Percentiles rank a stretch among this genome's conserved stretches.
Evolutionary conservation across 345 rosid species (phyloP).

Genomic region (Eucalyptus leucophloia): DNA sequence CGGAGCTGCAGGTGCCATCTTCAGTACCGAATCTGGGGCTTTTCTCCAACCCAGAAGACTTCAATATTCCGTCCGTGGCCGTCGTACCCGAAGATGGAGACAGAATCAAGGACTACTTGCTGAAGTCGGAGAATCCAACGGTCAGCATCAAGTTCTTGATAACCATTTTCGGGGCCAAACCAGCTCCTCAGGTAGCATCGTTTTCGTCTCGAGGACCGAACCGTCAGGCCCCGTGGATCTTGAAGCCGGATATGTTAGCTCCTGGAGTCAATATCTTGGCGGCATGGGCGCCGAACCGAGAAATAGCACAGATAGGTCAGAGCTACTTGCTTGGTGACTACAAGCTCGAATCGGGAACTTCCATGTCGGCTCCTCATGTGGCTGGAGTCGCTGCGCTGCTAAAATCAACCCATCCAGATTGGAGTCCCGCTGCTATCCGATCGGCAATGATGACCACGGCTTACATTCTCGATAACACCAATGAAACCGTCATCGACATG

Average conservation of each 20-base stretch:
- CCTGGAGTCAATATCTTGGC: slow-evolving; percentile 31
- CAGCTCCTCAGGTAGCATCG: slow-evolving; percentile 30
- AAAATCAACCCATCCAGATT: slow-evolving; percentile 17
- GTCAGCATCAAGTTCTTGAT: slow-evolving; percentile 16
- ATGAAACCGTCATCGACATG: slow-evolving; percentile 14
- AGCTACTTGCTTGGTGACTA: slow-evolving; percentile 12
- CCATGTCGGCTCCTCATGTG: slow-evolving; percentile 37
- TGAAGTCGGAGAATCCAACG: background rate
- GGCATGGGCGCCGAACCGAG: slow-evolving; percentile 32
- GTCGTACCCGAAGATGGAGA: slow-evolving; percentile 7
- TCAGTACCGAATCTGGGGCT: background rate
- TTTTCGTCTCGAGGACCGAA: slow-evolving; percentile 39
- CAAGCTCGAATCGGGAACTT: slow-evolving; percentile 22
- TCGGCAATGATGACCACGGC: slow-evolving; percentile 50
- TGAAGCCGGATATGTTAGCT: slow-evolving; percentile 39
- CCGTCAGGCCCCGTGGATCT: slow-evolving; percentile 20
- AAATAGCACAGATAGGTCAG: background rate
- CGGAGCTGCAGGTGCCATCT: slow-evolving; percentile 29
- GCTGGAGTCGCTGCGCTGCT: slow-evolving; percentile 31
- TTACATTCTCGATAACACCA: slow-evolving; percentile 2
- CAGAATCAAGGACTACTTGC: slow-evolving; percentile 8
- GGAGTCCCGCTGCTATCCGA: slow-evolving; percentile 38
- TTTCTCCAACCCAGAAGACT: background rate
- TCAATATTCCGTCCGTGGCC: slow-evolving; percentile 6
- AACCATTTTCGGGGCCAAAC: slow-evolving; percentile 14